phyloP scores from a whole-genome alignment of 2,329 filamentous ascomycete species.

The Chaetoscypha palmicola region DNA sequence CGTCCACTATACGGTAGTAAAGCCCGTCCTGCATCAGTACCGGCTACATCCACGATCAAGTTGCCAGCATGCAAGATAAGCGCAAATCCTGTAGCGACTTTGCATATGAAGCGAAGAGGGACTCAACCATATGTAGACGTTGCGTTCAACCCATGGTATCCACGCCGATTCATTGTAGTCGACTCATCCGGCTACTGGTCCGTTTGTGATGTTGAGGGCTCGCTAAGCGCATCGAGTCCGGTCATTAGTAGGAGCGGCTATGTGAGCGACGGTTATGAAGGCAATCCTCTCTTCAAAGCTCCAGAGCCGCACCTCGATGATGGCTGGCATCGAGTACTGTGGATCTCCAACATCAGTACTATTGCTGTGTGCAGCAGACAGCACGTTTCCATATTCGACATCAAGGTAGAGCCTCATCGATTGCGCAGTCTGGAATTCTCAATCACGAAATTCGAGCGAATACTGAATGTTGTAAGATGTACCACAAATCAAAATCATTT shows the following conservation, averaged over 20 bases:
- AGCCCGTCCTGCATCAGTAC: slow-evolving; percentile 7
- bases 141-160: slow-evolving; percentile 55
- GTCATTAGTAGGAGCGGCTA: slow-evolving; percentile 19
- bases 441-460: slow-evolving; percentile 34
- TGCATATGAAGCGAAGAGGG: slow-evolving; percentile 47
- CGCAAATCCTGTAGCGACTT: slow-evolving; percentile 45
- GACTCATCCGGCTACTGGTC: slow-evolving; percentile 61
- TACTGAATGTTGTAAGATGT: slow-evolving; percentile 50
- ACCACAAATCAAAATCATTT: slow-evolving; percentile 41
- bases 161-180: slow-evolving; percentile 57
- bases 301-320: slow-evolving; percentile 18
- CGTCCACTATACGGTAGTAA: slow-evolving; percentile 30
- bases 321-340: slow-evolving; percentile 44
- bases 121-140: slow-evolving; percentile 54
- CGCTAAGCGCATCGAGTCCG: slow-evolving; percentile 12
- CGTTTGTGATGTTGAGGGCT: slow-evolving; percentile 48
- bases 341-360: slow-evolving; percentile 40
- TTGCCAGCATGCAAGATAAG: slow-evolving; percentile 44
- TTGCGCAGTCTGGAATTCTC: slow-evolving; percentile 20
- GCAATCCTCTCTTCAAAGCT: too few relatives aligned
- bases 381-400: slow-evolving; percentile 27
- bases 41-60: slow-evolving; percentile 3
- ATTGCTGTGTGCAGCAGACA: slow-evolving; percentile 39
- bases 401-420: slow-evolving; percentile 18
- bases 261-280: slow-evolving; percentile 20